Evolutionary conservation across 2,329 filamentous ascomycete genomes (phyloP).

Genomic region (Colletotrichum sp.): DNA sequence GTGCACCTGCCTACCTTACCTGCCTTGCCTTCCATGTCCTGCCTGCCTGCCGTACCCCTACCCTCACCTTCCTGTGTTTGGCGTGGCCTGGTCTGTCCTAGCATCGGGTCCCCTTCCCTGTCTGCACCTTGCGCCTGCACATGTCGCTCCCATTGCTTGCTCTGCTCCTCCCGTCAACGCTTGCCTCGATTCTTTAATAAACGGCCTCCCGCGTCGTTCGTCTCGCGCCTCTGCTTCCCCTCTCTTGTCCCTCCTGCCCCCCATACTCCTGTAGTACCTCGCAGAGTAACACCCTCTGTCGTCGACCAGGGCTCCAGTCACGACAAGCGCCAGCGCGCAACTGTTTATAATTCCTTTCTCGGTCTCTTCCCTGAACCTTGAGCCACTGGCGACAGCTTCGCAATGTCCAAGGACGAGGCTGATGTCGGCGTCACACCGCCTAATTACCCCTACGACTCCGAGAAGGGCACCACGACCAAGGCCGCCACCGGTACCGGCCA

Average conservation of each 20-base stretch:
- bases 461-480: slow-evolving; percentile 19
- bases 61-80: background rate
- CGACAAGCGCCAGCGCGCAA: slow-evolving; percentile 9
- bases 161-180: background rate
- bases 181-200: slow-evolving; percentile 16
- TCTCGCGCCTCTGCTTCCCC: background rate
- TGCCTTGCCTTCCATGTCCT: background rate
- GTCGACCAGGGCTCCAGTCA: slow-evolving; percentile 13
- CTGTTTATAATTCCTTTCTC: background rate
- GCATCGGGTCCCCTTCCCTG: background rate
- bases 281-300: slow-evolving; percentile 10
- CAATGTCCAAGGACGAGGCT: slow-evolving; percentile 17
- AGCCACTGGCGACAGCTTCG: background rate
- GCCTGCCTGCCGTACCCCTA: background rate
- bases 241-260: background rate
- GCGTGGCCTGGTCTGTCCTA: background rate
- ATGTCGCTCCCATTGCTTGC: background rate
- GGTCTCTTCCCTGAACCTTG: background rate
- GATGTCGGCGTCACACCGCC: slow-evolving; percentile 15
- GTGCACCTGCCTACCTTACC: background rate
- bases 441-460: slow-evolving; percentile 17
- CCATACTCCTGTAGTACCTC: slow-evolving; percentile 5
- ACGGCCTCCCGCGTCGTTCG: background rate
- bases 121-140: background rate
- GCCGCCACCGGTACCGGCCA: background rate